phyloP scores from a whole-genome alignment of 2,329 filamentous ascomycete species.

The Byssothecium circinans region DNA sequence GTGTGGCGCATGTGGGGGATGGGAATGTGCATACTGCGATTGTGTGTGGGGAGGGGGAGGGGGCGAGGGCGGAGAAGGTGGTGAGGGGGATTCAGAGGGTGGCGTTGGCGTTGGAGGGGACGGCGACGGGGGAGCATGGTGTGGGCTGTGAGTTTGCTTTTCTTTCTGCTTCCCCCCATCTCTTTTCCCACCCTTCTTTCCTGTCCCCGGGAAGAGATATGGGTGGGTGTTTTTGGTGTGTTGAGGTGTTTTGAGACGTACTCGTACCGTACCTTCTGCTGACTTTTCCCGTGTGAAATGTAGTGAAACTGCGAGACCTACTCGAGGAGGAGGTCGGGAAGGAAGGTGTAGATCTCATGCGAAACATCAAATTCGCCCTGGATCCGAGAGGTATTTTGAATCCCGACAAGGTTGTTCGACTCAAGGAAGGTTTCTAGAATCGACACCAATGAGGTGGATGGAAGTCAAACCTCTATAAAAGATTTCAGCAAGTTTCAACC shows the following conservation, averaged over 20 bases:
- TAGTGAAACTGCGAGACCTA: slow-evolving; percentile 68
- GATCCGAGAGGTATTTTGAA: slow-evolving; percentile 70
- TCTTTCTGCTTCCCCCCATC: too few relatives aligned
- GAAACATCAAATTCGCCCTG: slow-evolving; percentile 76
- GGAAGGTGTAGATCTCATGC: slow-evolving; percentile 75
- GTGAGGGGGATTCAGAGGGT: slow-evolving; percentile 69
- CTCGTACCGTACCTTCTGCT: too few relatives aligned
- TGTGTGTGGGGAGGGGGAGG: slow-evolving; percentile 30
- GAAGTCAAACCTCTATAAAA: too few relatives aligned
- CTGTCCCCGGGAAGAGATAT: too few relatives aligned
- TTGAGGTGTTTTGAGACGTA: too few relatives aligned
- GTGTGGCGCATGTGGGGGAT: slow-evolving; percentile 74
- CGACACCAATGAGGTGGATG: too few relatives aligned
- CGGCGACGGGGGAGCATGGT: slow-evolving; percentile 82
- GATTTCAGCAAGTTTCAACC: too few relatives aligned
- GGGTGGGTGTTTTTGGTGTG: too few relatives aligned
- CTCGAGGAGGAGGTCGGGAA: slow-evolving; percentile 74
- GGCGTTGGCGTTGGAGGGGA: slow-evolving; percentile 79
- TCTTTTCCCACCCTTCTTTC: too few relatives aligned
- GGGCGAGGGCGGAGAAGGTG: slow-evolving; percentile 25
- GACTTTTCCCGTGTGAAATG: too few relatives aligned
- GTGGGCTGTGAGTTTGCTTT: slow-evolving; percentile 64
- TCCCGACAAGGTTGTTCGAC: slow-evolving; percentile 63
- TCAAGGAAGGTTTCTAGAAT: slow-evolving; percentile 45
- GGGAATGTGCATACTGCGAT: slow-evolving; percentile 47